These are phyloP conservation scores for Ramaria rubella DNA, from an alignment of 768 basidiomycete genomes.

Conservation along the genomic window DNA sequence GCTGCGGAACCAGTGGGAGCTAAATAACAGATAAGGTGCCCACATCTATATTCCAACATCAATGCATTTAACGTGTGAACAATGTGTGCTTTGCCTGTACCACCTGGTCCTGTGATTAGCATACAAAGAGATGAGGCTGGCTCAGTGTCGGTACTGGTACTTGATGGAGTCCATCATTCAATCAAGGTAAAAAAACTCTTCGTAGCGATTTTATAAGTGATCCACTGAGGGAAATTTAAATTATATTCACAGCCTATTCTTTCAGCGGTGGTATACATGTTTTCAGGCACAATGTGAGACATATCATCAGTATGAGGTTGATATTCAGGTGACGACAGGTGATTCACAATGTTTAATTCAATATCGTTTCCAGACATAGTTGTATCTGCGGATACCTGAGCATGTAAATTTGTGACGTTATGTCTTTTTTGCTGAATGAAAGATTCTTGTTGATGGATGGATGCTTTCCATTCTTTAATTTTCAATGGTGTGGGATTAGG, in stretches of 20 bases:
- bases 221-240: slow-evolving; percentile 13
- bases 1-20: slow-evolving; percentile 36
- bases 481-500: not conserved
- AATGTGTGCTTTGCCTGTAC: slow-evolving; percentile 36
- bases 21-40: slow-evolving; percentile 22
- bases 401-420: not conserved
- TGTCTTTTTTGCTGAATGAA: not conserved
- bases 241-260: not conserved
- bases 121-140: slow-evolving; percentile 15
- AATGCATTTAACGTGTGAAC: slow-evolving; percentile 30
- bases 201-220: slow-evolving; percentile 15
- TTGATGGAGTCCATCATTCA: slow-evolving; percentile 7
- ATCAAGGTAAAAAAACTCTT: not conserved
- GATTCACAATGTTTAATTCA: not conserved
- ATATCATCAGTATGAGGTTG: not conserved
- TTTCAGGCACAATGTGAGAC: not conserved
- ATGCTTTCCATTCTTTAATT: not conserved
- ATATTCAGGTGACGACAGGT: not conserved
- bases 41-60: slow-evolving; percentile 19
- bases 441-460: not conserved
- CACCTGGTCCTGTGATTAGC: slow-evolving; percentile 33
- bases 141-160: slow-evolving; percentile 18
- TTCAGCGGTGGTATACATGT: not conserved
- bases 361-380: not conserved
- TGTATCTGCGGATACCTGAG: not conserved